phyloP scores from a whole-genome alignment of 179 eudicot species.

The Carnegiea gigantea region DNA sequence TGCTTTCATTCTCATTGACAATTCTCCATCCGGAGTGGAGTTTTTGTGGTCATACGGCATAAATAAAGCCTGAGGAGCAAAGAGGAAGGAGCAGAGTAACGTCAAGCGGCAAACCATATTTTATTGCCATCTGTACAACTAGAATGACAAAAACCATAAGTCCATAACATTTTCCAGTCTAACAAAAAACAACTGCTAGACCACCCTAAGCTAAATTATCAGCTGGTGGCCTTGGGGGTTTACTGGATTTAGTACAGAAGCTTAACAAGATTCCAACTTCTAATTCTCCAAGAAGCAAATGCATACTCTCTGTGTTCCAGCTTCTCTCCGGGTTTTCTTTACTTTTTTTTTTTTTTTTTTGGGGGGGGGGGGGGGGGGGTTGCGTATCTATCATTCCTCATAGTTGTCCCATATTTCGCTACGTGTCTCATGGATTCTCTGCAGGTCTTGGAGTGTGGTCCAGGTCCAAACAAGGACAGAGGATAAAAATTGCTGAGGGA shows the following conservation, averaged over 20 bases:
- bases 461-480: too few relatives aligned
- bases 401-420: too few relatives aligned
- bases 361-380: too few relatives aligned
- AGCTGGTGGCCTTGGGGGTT: neutral
- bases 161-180: neutral
- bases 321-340: neutral
- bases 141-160: neutral
- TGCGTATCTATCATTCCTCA: too few relatives aligned
- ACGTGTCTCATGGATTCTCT: too few relatives aligned
- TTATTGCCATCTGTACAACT: neutral
- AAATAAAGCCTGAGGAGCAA: slow-evolving; percentile 67
- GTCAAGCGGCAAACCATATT: slow-evolving; percentile 1
- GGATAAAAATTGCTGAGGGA: too few relatives aligned
- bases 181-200: neutral
- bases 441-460: too few relatives aligned
- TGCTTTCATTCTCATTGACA: slow-evolving; percentile 57
- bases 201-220: neutral
- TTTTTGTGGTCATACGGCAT: slow-evolving; percentile 99
- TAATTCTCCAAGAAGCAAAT: neutral
- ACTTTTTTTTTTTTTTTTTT: too few relatives aligned
- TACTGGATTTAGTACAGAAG: neutral
- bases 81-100: slow-evolving; percentile 4
- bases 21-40: slow-evolving; percentile 71
- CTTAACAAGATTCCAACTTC: neutral
- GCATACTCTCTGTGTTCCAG: neutral